A percentile compares a stretch with the other conserved stretches of the same genome.
Evolutionary conservation across 164 flowering plant genomes (phyloP).

Genomic region (Pachysandra terminalis): DNA sequence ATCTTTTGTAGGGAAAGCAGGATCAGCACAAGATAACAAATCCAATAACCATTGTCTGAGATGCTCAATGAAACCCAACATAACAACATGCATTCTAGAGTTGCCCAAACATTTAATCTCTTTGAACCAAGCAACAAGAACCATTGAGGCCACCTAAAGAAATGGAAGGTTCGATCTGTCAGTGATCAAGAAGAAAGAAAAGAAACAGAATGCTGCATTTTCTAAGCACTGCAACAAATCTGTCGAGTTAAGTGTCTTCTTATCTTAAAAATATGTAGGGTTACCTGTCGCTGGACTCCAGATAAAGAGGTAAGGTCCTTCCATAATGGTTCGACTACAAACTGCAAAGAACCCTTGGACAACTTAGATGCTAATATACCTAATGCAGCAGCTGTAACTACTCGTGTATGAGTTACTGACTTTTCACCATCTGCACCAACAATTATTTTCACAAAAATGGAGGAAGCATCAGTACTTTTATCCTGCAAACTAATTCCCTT

Average conservation of each 20-base stretch:
- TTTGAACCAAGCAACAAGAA: conserved; percentile 87
- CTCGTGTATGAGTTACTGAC: conserved; percentile 88
- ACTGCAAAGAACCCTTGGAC: conserved; percentile 46
- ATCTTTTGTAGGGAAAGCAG: conserved; percentile 85
- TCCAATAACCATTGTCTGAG: conserved; percentile 71
- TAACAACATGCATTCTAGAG: conserved; percentile 18
- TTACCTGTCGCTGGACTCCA: conserved; percentile 96
- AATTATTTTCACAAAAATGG: conserved; percentile 50
- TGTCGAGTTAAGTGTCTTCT: too few relatives aligned
- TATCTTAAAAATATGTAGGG: neutral
- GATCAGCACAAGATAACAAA: conserved; percentile 74
- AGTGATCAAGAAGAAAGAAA: neutral
- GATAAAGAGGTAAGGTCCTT: conserved; percentile 70
- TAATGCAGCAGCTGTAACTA: conserved; percentile 75
- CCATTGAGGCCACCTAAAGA: conserved; percentile 80
- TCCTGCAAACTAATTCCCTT: conserved; percentile 39
- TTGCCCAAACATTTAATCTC: conserved; percentile 45
- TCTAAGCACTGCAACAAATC: too few relatives aligned
- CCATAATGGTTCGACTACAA: conserved; percentile 68
- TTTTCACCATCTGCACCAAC: conserved; percentile 91
- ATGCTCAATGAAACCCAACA: conserved; percentile 30
- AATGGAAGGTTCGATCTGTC: conserved; percentile 1
- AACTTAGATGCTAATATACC: conserved; percentile 82
- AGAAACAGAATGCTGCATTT: neutral
- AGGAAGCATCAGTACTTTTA: conserved; percentile 51